Evolutionary conservation across 805 yeast species (phyloP).

Genomic region (Saturnispora dispora): DNA sequence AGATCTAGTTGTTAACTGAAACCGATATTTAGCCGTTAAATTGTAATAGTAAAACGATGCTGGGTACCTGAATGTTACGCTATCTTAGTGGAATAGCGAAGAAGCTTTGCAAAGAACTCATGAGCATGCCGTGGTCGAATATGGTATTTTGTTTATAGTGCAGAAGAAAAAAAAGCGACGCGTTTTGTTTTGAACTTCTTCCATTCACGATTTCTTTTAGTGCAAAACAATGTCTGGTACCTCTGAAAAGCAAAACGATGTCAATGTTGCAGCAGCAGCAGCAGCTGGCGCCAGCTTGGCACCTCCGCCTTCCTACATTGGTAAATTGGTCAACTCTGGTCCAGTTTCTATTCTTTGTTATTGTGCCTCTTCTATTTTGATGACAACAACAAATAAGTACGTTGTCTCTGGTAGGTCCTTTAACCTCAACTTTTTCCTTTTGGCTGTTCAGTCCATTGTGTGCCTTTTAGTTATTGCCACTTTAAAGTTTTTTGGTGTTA

Average conservation of each 20-base stretch:
- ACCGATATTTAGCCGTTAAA: background rate
- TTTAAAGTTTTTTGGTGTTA: constrained; percentile 66
- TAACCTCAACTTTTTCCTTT: constrained; percentile 76
- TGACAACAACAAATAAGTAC: constrained; percentile 96
- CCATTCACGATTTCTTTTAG: background rate
- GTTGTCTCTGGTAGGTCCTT: constrained; percentile 70
- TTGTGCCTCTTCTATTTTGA: constrained; percentile 89
- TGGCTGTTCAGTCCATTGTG: constrained; percentile 82
- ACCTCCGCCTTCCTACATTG: constrained; percentile 14
- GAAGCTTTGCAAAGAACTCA: background rate
- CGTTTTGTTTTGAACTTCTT: constrained; percentile 1
- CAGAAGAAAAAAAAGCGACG: background rate
- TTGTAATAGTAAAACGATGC: no score
- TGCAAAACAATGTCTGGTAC: constrained; percentile 1
- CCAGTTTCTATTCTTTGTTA: constrained; percentile 69
- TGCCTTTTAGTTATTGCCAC: constrained; percentile 66
- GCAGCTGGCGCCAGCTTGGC: constrained; percentile 12
- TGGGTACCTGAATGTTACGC: background rate
- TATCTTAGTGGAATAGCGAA: background rate
- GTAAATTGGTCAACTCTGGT: constrained; percentile 39
- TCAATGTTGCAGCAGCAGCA: constrained; percentile 2
- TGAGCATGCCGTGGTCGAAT: background rate
- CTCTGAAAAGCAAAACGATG: constrained; percentile 5
- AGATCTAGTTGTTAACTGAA: background rate
- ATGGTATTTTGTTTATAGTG: background rate